Conservation (phyloP, 2,329 filamentous ascomycete genomes). For the Beauveria asiatica region DNA sequence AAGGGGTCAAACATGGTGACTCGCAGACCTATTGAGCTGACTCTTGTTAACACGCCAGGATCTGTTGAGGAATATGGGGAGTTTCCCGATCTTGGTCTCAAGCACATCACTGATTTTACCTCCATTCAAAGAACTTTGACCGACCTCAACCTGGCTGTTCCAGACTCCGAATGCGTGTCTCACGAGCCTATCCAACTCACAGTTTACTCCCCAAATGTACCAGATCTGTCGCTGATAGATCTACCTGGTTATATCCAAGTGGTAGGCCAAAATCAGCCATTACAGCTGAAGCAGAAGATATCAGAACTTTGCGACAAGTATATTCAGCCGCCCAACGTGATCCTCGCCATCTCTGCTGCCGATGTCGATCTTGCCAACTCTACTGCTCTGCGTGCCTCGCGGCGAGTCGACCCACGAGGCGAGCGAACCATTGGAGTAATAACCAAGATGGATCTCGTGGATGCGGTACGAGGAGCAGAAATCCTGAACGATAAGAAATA, state of each 20-base stretch:
- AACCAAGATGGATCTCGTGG: slow-evolving; percentile 97
- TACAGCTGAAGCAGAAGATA: slow-evolving; percentile 91
- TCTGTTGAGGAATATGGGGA: slow-evolving; percentile 86
- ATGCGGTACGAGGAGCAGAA: slow-evolving; percentile 65
- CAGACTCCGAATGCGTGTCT: slow-evolving; percentile 83
- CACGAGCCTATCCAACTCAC: slow-evolving; percentile 95
- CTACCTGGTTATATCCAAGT: slow-evolving; percentile 97
- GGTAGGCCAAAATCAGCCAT: slow-evolving; percentile 79
- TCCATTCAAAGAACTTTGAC: slow-evolving; percentile 90
- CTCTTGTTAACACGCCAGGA: slow-evolving; percentile 87
- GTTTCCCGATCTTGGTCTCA: slow-evolving; percentile 83
- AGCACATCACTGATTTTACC: slow-evolving; percentile 84
- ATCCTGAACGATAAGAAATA: slow-evolving; percentile 89
- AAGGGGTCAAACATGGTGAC: slow-evolving; percentile 99
- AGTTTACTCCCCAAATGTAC: slow-evolving; percentile 91
- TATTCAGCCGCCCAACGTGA: slow-evolving; percentile 91
- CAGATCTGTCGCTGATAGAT: slow-evolving; percentile 91
- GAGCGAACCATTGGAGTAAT: slow-evolving; percentile 98
- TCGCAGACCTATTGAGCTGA: slow-evolving; percentile 87
- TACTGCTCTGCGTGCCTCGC: slow-evolving; percentile 78
- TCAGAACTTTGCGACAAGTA: slow-evolving; percentile 96
- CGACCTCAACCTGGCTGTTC: slow-evolving; percentile 88
- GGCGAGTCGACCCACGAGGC: slow-evolving; percentile 85
- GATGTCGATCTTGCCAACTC: slow-evolving; percentile 97
- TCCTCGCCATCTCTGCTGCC: slow-evolving; percentile 92